Base-by-base conservation (phyloP, 345 rosid species). In the Bruguiera parviflora region DNA sequence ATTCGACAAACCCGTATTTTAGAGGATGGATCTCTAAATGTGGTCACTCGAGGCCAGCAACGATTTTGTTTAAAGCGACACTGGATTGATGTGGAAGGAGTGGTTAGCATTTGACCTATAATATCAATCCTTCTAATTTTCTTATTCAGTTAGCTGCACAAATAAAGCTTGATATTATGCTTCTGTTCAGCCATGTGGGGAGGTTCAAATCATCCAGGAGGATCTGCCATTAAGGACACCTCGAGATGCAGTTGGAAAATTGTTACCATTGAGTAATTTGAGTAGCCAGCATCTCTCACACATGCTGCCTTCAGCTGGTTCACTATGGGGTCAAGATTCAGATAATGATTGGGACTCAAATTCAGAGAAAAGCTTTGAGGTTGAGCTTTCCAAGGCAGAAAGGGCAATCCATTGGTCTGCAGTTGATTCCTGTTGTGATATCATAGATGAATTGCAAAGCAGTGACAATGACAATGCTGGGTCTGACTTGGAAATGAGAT, bases 11-110 rank as follows among this genome's bases (percentile, higher is more conserved):
- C 81, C 64, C 84, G 99, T 59, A 78, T 91, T 21, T 77, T 92
- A 72, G 92, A 85, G 71, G 97, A 92, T 82, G 96, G 97, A 35
- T 85, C 96, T 22, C 81, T 90, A 64, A 95, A 95, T 72, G 88
- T 93, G 60, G 86, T 95, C 61, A 89, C 97, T 74, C 97, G 96
- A 58, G 99, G 99, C 51, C 89, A 87, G 66, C 99, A 95, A 71
- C 87, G 99, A 53, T 92, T 92, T 78, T 85, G 71, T 70, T 60
- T 95, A 68, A 88, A 73, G 78, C 94, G 86, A 22, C 79, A 81
- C 59, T 92, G 96, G 96, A 83, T 82, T 76, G 99, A 92, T 71
- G 90, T 49, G 20, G 99, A 86, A 79, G 96, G 98, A 85, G 90
- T 83, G 80, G 99, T 92, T 80, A 79, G 97, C 74, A 64, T 58